Percentiles rank a stretch among this genome's conserved stretches.
Evolutionary conservation across 2,329 filamentous ascomycete species (phyloP).

Genomic region (Chaetothyriales sp.): DNA sequence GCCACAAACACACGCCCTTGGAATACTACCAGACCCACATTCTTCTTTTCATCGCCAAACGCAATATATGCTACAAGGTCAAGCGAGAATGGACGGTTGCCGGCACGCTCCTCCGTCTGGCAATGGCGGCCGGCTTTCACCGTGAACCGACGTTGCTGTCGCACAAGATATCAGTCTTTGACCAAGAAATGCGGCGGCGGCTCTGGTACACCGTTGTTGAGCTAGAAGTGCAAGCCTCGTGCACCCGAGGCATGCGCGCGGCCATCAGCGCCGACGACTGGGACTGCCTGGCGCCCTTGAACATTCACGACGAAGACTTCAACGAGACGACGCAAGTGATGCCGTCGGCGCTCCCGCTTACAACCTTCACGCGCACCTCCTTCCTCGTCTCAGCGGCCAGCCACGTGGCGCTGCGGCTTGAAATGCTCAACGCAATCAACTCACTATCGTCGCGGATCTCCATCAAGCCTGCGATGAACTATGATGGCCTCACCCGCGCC

Average conservation of each 20-base stretch:
- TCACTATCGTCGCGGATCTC: constrained; percentile 11
- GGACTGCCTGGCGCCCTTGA: constrained; percentile 32
- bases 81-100: constrained; percentile 37
- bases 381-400: constrained; percentile 16
- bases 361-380: constrained; percentile 15
- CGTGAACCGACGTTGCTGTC: constrained; percentile 30
- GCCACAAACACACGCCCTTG: constrained; percentile 36
- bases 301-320: constrained; percentile 19
- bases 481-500: constrained; percentile 16
- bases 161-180: constrained; percentile 27
- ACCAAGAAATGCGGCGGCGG: constrained; percentile 40
- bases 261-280: constrained; percentile 29
- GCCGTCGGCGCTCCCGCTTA: constrained; percentile 8
- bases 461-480: constrained; percentile 16
- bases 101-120: constrained; percentile 34
- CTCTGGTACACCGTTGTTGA: constrained; percentile 45
- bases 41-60: constrained; percentile 33
- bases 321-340: constrained; percentile 1
- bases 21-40: constrained; percentile 36
- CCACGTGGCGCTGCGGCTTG: constrained; percentile 16
- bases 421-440: constrained; percentile 19
- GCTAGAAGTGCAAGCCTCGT: constrained; percentile 41
- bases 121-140: constrained; percentile 38
- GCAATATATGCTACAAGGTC: constrained; percentile 33
- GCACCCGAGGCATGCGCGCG: constrained; percentile 42